Evolutionary conservation across 306 rosid genomes (phyloP), one percentile per base, ranked within the genome.

Genomic region (Psophocarpus tetragonolobus): DNA sequence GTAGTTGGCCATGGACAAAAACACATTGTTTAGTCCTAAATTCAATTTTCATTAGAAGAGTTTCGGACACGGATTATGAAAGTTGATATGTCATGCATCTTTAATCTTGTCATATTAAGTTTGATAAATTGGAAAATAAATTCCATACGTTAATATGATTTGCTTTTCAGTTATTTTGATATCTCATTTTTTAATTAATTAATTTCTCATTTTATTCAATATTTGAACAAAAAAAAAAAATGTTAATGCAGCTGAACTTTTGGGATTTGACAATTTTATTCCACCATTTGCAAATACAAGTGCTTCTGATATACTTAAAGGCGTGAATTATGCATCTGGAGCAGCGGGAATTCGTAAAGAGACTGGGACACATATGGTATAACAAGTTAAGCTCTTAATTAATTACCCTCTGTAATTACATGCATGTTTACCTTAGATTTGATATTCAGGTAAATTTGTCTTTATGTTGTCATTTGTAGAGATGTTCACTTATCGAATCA

Each of bases 321-420:
- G 97, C 14, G 91, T 87, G 23, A 92, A 93, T 58, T 90, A 93
- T 64, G 97, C 97, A 48, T 93, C 97, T 0, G 97, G 92, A 1
- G 36, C 73, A 23, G 78, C 94, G 1, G 96, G 97, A 13, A 89
- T 93, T 61, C 84, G 78, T 39, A 5, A 5, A 0, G 89, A 87
- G 39, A 80, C 87, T 0, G 96, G 96, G 2, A n/a, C 3, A 1
- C 82, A 81, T 21, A 13, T 51, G 81, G 87, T 81, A 76, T 71
- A 47, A 76, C 61, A 47, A 4, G 2, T 50, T 27, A 64, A 65
- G 26, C 14, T 32, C 50, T 64, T 21, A n/a, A n/a, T 18, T 47
- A 48, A n/a, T 64, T 21, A 8, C 9, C 36, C 4, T 33, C 20
- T 53, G 17, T 6, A 33, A 51, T 35, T 33, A 12, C 6, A 9